Conservation (phyloP, 495 filamentous ascomycete species). For the Alectoria sarmentosa region DNA sequence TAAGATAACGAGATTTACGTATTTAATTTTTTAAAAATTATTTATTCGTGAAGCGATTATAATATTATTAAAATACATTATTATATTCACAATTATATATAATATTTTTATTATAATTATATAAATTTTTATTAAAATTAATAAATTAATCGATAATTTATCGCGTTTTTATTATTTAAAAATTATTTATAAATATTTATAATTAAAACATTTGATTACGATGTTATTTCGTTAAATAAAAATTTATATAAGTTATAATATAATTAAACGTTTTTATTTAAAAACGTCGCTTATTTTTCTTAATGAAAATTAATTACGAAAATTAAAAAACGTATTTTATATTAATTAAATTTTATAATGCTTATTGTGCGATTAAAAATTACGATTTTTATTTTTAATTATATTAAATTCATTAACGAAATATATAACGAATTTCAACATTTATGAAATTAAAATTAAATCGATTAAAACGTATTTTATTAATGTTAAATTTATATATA, state of each 20-base stretch:
- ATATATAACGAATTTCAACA: neutral
- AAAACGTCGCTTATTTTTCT: neutral
- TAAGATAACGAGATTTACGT: neutral
- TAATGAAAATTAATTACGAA: neutral
- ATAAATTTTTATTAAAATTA: neutral
- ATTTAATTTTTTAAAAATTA: neutral
- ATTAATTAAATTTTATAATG: neutral
- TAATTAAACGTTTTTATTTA: neutral
- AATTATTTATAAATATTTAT: neutral
- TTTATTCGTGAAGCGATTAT: neutral
- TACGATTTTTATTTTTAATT: neutral
- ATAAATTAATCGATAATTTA: neutral
- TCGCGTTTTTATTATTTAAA: neutral
- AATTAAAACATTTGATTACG: neutral
- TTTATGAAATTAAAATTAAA: neutral
- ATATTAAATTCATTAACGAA: neutral
- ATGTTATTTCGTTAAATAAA: neutral
- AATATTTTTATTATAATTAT: neutral
- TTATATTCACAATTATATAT: neutral
- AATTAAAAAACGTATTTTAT: neutral
- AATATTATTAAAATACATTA: neutral
- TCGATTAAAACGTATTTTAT: neutral
- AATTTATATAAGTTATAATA: neutral
- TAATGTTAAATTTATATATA: neutral
- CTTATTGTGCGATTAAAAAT: neutral